phyloP scores from a whole-genome alignment of 208 protist species.

The Crithidia bombi region DNA sequence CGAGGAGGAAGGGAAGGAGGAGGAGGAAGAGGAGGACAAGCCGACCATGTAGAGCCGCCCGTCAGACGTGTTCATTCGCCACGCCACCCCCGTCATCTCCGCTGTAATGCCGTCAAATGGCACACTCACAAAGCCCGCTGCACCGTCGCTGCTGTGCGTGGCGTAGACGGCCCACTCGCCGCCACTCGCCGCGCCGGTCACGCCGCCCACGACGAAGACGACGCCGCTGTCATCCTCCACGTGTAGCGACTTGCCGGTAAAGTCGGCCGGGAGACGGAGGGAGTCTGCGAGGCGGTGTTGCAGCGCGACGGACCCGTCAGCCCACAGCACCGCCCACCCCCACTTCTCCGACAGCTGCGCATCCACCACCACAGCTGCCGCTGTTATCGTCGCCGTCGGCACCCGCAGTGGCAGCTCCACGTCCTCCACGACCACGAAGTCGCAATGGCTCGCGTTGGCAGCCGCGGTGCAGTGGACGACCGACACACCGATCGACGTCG shows the following conservation, averaged over 20 bases:
- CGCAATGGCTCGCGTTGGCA: neutral
- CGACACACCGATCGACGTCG: neutral
- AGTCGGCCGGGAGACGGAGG: slow-evolving; percentile 3
- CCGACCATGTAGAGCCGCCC: neutral
- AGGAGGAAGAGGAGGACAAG: neutral
- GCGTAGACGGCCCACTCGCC: slow-evolving; percentile 16
- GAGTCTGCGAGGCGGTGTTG: neutral
- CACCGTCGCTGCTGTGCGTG: neutral
- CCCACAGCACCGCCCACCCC: slow-evolving; percentile 17
- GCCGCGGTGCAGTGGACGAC: slow-evolving; percentile 5
- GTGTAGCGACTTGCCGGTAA: slow-evolving; percentile 11
- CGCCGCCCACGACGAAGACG: slow-evolving; percentile 1
- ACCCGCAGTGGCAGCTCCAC: neutral
- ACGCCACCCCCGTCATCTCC: slow-evolving; percentile 1
- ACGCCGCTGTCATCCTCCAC: slow-evolving; percentile 11
- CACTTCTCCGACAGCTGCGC: slow-evolving; percentile 12
- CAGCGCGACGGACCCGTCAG: neutral
- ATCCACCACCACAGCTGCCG: too few relatives aligned
- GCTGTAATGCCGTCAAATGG: neutral
- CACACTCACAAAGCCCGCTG: neutral
- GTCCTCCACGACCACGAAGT: neutral
- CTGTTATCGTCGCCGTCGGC: neutral
- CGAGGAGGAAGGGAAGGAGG: neutral
- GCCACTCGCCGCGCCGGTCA: neutral
- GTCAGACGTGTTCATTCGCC: slow-evolving; percentile 10